Conservation (phyloP, 306 rosid species). For the Medicago ruthenica region DNA sequence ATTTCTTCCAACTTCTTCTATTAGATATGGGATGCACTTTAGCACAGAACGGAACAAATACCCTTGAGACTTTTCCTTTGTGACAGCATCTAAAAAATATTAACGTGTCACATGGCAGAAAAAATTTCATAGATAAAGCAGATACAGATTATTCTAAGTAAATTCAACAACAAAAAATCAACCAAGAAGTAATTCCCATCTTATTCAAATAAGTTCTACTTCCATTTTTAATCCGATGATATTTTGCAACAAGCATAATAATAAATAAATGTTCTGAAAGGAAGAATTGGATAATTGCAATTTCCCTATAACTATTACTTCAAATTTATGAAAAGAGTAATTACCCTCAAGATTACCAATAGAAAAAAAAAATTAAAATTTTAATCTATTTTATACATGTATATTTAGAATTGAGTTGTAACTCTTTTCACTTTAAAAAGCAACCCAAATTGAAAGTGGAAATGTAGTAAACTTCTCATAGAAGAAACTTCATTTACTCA, state of each 20-base stretch:
- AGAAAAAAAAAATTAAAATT: too few relatives aligned
- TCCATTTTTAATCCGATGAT: slow-evolving; percentile 14
- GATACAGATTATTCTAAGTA: slow-evolving; percentile 6
- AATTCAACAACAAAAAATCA: not conserved
- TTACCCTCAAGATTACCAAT: slow-evolving; percentile 5
- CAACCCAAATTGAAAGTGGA: not conserved
- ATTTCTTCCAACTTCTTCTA: slow-evolving; percentile 96
- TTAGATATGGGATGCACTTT: slow-evolving; percentile 95
- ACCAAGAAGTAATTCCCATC: slow-evolving; percentile 4
- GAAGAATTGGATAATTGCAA: slow-evolving; percentile 12
- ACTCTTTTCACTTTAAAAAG: slow-evolving; percentile 4
- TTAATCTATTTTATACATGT: not conserved
- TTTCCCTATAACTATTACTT: slow-evolving; percentile 33
- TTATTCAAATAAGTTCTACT: slow-evolving; percentile 6
- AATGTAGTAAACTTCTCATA: not conserved
- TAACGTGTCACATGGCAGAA: slow-evolving; percentile 36
- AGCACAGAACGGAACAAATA: slow-evolving; percentile 93
- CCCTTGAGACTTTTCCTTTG: slow-evolving; percentile 98
- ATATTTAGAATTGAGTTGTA: not conserved
- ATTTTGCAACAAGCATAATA: slow-evolving; percentile 28
- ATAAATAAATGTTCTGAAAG: slow-evolving; percentile 33
- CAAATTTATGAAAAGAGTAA: slow-evolving; percentile 8
- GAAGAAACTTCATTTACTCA: not conserved
- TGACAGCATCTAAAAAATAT: slow-evolving; percentile 83
- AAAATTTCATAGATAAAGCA: slow-evolving; percentile 22